Evolutionary conservation across 768 basidiomycete species (phyloP), one percentile per base, ranked within the genome.

Genomic region (Lentinus brumalis): DNA sequence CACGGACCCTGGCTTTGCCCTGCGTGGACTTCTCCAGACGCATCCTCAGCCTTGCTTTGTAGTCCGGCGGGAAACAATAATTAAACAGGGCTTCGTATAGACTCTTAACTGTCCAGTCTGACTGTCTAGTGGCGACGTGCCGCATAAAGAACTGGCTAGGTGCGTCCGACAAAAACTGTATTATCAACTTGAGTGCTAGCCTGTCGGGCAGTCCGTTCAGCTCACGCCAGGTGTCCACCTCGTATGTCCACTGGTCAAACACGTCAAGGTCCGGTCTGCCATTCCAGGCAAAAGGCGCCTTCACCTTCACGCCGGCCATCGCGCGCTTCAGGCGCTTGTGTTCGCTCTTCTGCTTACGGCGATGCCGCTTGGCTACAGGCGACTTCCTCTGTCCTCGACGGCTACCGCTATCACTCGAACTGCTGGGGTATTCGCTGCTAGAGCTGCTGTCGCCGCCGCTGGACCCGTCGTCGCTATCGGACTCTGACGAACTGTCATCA

Each of bases 141-240:
- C 64, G 59, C 66, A 70, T 70, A 62, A 67, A 70, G 51, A 68
- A 70, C 15, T 58, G 50, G 21, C 62, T 51, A 0, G 69, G 50
- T 5, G 56, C 45, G 0, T 56, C 66, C 5, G 47, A 7, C 52
- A 70, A n/a, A n/a, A n/a, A n/a, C n/a, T n/a, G n/a, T n/a, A n/a
- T n/a, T n/a, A n/a, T n/a, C n/a, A n/a, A n/a, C n/a, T n/a, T n/a
- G n/a, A n/a, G n/a, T n/a, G n/a, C n/a, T n/a, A n/a, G n/a, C n/a
- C n/a, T n/a, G n/a, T n/a, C n/a, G n/a, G n/a, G n/a, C n/a, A n/a
- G n/a, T n/a, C n/a, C n/a, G n/a, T n/a, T n/a, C n/a, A n/a, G n/a
- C n/a, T n/a, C n/a, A n/a, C n/a, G n/a, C n/a, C n/a, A n/a, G n/a
- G n/a, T n/a, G n/a, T n/a, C n/a, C n/a, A n/a, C n/a, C n/a, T n/a